These are phyloP conservation scores for Neospermospora avenae DNA, from an alignment of 2,329 filamentous ascomycete species.

Conservation along the genomic window DNA sequence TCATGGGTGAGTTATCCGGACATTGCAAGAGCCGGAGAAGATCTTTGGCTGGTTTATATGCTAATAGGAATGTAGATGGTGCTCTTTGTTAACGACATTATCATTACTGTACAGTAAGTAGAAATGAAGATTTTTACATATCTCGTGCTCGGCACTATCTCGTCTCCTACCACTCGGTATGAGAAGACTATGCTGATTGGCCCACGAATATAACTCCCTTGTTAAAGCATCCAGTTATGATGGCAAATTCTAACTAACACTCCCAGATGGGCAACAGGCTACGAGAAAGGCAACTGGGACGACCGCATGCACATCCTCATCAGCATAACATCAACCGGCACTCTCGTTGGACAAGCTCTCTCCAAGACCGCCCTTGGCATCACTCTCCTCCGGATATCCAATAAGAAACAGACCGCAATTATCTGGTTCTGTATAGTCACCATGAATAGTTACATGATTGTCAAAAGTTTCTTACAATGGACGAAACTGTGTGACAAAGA, in stretches of 20 bases:
- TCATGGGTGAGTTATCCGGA: conserved; percentile 19
- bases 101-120: conserved; percentile 45
- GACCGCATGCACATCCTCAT: conserved; percentile 53
- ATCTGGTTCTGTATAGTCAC: conserved; percentile 48
- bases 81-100: conserved; percentile 43
- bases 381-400: conserved; percentile 40
- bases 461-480: conserved; percentile 49
- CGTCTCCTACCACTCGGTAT: not conserved
- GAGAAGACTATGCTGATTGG: not conserved
- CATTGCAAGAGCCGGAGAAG: too few relatives aligned
- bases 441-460: conserved; percentile 48
- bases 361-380: conserved; percentile 40
- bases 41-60: not conserved
- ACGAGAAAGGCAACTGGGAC: conserved; percentile 46
- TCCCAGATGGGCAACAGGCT: conserved; percentile 39
- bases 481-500: conserved; percentile 43
- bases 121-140: not conserved
- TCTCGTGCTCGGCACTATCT: not conserved
- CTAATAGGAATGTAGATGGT: conserved; percentile 35
- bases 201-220: not conserved
- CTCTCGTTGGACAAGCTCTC: conserved; percentile 37
- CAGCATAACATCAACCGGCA: conserved; percentile 34
- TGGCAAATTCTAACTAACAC: not conserved
- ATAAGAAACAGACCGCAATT: conserved; percentile 41
- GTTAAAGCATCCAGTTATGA: not conserved